phyloP scores from a whole-genome alignment of 106 monocot species.

The Platanthera zijinensis region DNA sequence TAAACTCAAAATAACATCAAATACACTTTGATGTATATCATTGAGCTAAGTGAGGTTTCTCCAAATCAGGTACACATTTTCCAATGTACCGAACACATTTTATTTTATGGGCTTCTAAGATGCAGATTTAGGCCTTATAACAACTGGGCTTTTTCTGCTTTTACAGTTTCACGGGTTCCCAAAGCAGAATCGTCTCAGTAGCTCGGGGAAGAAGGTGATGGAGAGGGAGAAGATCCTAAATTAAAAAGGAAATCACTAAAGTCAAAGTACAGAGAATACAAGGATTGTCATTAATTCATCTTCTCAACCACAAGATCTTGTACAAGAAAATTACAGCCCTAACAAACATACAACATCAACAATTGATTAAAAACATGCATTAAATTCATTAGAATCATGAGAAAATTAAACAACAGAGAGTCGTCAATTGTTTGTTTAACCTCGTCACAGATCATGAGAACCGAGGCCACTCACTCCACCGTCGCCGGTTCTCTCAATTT shows the following conservation, averaged over 20 bases:
- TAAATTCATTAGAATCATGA: conserved; percentile 6
- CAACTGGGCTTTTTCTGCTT: no score
- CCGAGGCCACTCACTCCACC: not conserved
- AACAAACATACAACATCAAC: not conserved
- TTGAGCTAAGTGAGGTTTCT: no score
- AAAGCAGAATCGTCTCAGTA: no score
- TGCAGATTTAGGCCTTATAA: no score
- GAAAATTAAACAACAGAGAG: not conserved
- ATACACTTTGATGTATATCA: no score
- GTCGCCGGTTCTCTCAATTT: conserved; percentile 22
- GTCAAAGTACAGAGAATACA: not conserved
- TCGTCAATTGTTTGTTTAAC: not conserved
- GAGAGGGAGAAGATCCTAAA: no score
- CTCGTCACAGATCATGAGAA: not conserved
- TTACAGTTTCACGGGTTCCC: no score
- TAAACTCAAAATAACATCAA: no score
- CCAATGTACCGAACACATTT: no score
- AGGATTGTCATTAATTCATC: not conserved
- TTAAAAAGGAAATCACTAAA: not conserved
- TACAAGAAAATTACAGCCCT: conserved; percentile 3
- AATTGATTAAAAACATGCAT: not conserved
- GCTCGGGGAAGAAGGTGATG: no score
- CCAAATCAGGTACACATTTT: no score
- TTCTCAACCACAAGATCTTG: conserved; percentile 1
- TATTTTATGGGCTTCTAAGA: no score